These are phyloP conservation scores for Xylaria polymorpha DNA, from an alignment of 2,329 filamentous ascomycete genomes.

Conservation along the genomic window DNA sequence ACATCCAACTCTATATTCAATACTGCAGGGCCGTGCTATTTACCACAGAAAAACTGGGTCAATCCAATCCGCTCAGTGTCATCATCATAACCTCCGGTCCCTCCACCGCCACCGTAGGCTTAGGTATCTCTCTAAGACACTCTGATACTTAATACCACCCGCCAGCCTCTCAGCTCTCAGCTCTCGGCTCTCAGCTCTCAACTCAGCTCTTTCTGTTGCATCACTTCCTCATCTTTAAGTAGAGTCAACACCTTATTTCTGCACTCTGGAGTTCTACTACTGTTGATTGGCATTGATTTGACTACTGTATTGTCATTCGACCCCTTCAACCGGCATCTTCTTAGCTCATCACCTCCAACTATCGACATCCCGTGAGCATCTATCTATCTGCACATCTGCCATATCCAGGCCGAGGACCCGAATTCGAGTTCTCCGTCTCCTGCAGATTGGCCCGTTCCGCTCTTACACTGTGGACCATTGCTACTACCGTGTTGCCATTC, in stretches of 20 bases:
- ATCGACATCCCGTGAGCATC: constrained; percentile 13
- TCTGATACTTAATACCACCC: constrained; percentile 6
- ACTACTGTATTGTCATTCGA: constrained; percentile 2
- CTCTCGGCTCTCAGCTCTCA: too few relatives aligned
- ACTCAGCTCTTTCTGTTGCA: constrained; percentile 5
- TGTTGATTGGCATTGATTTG: constrained; percentile 1
- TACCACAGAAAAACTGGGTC: constrained; percentile 26
- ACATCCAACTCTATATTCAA: background rate
- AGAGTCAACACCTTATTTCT: constrained; percentile 8
- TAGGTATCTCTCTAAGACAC: constrained; percentile 12
- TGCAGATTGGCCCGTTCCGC: constrained; percentile 26
- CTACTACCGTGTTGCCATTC: constrained; percentile 26
- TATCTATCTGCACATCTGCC: constrained; percentile 18
- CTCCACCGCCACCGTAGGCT: constrained; percentile 14
- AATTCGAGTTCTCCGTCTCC: constrained; percentile 20
- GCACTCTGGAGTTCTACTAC: background rate
- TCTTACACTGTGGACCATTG: constrained; percentile 20
- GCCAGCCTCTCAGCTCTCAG: background rate
- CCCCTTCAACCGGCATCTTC: background rate
- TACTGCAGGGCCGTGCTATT: constrained; percentile 15
- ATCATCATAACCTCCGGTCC: constrained; percentile 8
- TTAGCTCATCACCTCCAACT: constrained; percentile 3
- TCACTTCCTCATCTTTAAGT: background rate
- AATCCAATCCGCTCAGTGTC: constrained; percentile 15
- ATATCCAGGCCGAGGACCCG: constrained; percentile 12